phyloP scores from a whole-genome alignment of 345 rosid genomes.

The Psidium friedrichsthalianum region DNA sequence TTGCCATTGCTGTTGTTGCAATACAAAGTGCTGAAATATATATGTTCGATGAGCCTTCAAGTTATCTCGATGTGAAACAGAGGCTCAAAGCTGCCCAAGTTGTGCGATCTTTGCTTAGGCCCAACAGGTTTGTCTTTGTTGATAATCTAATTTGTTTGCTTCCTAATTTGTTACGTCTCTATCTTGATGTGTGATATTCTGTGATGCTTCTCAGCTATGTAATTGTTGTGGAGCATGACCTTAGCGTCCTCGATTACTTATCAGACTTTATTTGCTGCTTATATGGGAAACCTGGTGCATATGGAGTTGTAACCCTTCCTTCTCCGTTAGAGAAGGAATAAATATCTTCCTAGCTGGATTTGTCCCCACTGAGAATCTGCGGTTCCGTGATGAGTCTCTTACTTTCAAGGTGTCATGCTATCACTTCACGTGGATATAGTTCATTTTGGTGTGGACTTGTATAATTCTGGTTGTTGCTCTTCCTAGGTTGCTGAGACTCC shows the following conservation, averaged over 20 bases:
- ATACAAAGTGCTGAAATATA: conserved; percentile 97
- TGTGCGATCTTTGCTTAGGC: conserved; percentile 75
- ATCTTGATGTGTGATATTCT: neutral
- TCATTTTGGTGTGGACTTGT: neutral
- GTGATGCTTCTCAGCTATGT: conserved; percentile 55
- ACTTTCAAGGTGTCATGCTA: conserved; percentile 64
- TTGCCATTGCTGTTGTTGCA: conserved; percentile 94
- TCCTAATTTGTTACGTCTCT: neutral
- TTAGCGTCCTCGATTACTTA: conserved; percentile 89
- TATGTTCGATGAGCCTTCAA: conserved; percentile 99
- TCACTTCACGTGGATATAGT: neutral
- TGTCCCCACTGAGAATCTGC: conserved; percentile 89
- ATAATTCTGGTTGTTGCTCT: neutral
- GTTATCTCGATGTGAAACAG: conserved; percentile 98
- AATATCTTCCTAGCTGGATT: conserved; percentile 94
- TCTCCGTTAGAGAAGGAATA: conserved; percentile 95
- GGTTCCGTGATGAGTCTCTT: conserved; percentile 89
- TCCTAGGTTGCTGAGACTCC: conserved; percentile 98
- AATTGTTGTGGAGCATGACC: conserved; percentile 98
- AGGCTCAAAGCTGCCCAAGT: conserved; percentile 99
- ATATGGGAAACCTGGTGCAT: conserved; percentile 98
- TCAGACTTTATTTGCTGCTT: conserved; percentile 97
- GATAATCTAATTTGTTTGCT: neutral
- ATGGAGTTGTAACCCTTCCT: conserved; percentile 96
- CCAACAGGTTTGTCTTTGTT: conserved; percentile 48